Conservation (phyloP, 176 grass and related monocot genomes). For the Oryza australiensis region DNA sequence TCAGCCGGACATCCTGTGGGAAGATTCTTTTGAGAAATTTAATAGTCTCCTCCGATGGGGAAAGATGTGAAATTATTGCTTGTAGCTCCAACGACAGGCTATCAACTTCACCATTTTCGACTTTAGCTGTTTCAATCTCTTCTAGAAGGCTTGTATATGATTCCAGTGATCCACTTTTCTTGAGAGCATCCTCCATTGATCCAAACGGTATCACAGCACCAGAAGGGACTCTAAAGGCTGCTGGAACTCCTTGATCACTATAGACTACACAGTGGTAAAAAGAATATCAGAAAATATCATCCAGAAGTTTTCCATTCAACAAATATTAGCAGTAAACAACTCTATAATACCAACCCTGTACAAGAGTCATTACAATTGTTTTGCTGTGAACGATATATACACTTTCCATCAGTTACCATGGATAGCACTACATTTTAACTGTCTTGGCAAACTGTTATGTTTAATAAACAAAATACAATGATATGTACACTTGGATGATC, state of each 20-base stretch:
- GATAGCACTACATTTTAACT: not conserved
- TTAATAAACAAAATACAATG: not conserved
- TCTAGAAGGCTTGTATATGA: slow-evolving; percentile 64
- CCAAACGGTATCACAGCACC: slow-evolving; percentile 96
- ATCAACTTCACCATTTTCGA: slow-evolving; percentile 82
- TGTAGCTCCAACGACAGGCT: slow-evolving; percentile 66
- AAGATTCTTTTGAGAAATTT: slow-evolving; percentile 55
- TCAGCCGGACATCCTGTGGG: slow-evolving; percentile 54
- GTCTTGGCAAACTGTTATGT: not conserved
- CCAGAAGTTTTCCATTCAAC: not conserved
- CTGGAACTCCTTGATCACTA: slow-evolving; percentile 79
- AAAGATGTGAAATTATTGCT: slow-evolving; percentile 59
- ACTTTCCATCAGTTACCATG: not conserved
- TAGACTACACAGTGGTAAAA: slow-evolving; percentile 54
- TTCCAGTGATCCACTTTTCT: slow-evolving; percentile 70
- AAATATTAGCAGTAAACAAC: not conserved
- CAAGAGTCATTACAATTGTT: not conserved
- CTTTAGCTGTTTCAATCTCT: slow-evolving; percentile 64
- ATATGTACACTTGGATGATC: not conserved
- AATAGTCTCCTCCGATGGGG: slow-evolving; percentile 55
- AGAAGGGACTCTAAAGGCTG: slow-evolving; percentile 66
- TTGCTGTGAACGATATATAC: slow-evolving; percentile 4
- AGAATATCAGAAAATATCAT: slow-evolving; percentile 7
- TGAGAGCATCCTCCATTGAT: slow-evolving; percentile 78
- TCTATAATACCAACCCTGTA: not conserved